These are phyloP conservation scores for Aspergillus neoniger DNA, from an alignment of 2,329 filamentous ascomycete species.

Conservation along the genomic window DNA sequence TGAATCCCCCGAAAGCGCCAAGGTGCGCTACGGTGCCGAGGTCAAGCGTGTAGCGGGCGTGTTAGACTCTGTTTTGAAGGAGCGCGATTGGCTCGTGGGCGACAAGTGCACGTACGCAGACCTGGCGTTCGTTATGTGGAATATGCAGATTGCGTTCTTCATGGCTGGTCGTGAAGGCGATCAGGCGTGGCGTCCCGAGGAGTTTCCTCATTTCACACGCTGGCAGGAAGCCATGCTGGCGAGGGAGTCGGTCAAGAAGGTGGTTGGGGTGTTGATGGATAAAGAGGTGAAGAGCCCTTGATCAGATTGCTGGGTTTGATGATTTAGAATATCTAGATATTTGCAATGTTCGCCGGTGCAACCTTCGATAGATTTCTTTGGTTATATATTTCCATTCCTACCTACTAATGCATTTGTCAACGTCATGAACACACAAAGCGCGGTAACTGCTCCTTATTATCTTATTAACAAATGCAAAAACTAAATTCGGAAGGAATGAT, in stretches of 20 bases:
- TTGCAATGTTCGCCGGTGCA: no score
- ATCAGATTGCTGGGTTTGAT: neutral
- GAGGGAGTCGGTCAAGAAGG: neutral
- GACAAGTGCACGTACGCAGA: conserved; percentile 1
- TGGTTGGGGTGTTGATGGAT: neutral
- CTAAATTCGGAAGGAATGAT: neutral
- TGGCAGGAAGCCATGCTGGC: conserved; percentile 2
- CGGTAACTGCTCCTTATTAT: no score
- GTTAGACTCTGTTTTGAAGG: neutral
- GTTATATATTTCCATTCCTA: no score
- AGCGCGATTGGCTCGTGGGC: neutral
- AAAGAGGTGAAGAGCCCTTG: neutral
- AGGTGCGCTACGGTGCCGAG: neutral
- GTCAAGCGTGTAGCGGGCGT: neutral
- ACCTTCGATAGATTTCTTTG: no score
- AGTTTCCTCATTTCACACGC: neutral
- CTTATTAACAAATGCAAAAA: no score
- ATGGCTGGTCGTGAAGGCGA: neutral
- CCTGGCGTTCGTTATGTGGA: conserved; percentile 11
- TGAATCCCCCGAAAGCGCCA: conserved; percentile 1
- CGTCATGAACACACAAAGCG: no score
- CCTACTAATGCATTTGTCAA: no score
- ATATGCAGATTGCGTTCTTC: conserved; percentile 4
- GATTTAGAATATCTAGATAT: neutral
- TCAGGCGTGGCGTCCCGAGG: conserved; percentile 1